Conservation (phyloP, 2,329 filamentous ascomycete species). For the Fusarium sp. region DNA sequence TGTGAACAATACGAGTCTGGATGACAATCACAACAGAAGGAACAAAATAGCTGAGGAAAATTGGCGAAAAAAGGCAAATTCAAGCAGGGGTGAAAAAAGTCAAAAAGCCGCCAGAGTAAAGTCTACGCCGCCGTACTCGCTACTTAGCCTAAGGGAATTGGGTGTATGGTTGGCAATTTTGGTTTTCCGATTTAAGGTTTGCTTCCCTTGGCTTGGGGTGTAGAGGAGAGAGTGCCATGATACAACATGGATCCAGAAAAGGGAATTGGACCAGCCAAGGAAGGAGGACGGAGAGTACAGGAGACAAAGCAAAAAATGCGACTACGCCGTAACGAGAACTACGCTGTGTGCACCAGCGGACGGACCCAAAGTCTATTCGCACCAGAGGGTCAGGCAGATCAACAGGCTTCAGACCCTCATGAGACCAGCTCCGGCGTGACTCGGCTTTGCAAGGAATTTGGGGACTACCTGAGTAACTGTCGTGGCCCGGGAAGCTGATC, state of each 20-base stretch:
- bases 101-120: slow-evolving; percentile 20
- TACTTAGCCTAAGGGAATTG: slow-evolving; percentile 24
- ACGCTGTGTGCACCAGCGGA: slow-evolving; percentile 19
- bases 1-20: slow-evolving; percentile 13
- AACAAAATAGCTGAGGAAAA: background rate
- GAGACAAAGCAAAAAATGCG: slow-evolving; percentile 2
- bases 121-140: slow-evolving; percentile 16
- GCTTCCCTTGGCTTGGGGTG: slow-evolving; percentile 27
- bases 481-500: background rate
- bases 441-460: slow-evolving; percentile 25
- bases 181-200: slow-evolving; percentile 37
- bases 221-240: slow-evolving; percentile 29
- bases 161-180: slow-evolving; percentile 32
- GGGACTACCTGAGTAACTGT: slow-evolving; percentile 18
- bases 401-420: slow-evolving; percentile 31
- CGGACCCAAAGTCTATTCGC: slow-evolving; percentile 47
- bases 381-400: slow-evolving; percentile 33
- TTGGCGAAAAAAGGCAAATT: slow-evolving; percentile 13
- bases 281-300: slow-evolving; percentile 5
- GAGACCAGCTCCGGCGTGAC: slow-evolving; percentile 34
- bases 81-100: slow-evolving; percentile 32
- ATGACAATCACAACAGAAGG: slow-evolving; percentile 19
- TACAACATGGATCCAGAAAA: slow-evolving; percentile 25
- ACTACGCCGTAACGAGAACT: slow-evolving; percentile 32
- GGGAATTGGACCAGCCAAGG: slow-evolving; percentile 27